Base-by-base conservation (phyloP, 2,329 filamentous ascomycete species). In the Ophiostoma himal-ulmi region DNA sequence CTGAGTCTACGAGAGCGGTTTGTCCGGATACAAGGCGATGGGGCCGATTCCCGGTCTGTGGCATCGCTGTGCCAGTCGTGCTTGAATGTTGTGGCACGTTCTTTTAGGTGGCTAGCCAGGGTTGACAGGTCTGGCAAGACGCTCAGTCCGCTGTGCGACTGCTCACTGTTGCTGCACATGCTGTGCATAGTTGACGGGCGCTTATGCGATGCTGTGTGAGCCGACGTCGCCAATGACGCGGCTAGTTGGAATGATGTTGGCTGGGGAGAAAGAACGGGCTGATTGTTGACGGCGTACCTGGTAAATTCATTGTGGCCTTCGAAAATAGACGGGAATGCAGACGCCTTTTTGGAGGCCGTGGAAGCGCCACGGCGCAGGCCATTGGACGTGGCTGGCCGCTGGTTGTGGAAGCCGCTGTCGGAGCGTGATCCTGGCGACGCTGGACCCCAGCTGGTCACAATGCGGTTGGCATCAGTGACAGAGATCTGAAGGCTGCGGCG, bases 11-110 rank as follows among this genome's bases (percentile, higher is more conserved):
- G 71, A 13, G 72, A 68, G 30, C 70, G 73, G 30, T 60, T 68
- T 8, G 54, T 70, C 65, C 69, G 72, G 44, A 72, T 69, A 48
- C 77, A 74, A 69, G 76, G 75, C 48, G 74, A 75, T 36, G 75
- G 74, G 1, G 71, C 71, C 7, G 68, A 70, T 4, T 71, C 72
- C 3, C 66, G 41, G 26, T 73, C 68, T 3, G 62, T 34, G 3
- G 39, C 1, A n/a, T 68, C 71, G 30, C 65, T 67, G 30, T 52
- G 54, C 72, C 71, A 72, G 57, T 68, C 66, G 7, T 69, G 52
- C 20, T 68, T 71, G 54, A 68, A 67, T 10, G 54, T 64, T 3
- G 13, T 48, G 3, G 60, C 64, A 20, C 36, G 57, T n/a, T 72
- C 72, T 14, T 70, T 70, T 3, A 69, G 48, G 8, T 72, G 69